phyloP scores from a whole-genome alignment of 176 grass and related monocot species.

The Musa itinerans region DNA sequence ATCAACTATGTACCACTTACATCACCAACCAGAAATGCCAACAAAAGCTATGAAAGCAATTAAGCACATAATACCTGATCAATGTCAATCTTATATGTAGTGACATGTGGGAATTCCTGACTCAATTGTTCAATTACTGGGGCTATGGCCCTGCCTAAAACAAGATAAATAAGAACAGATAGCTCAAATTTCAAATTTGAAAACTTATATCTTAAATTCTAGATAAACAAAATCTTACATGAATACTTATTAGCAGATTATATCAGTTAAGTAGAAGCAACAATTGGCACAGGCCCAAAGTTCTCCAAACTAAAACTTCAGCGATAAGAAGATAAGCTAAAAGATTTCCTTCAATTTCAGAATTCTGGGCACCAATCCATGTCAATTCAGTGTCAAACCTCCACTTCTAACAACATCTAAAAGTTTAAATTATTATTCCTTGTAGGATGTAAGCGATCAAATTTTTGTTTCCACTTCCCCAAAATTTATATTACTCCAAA shows the following conservation, averaged over 20 bases:
- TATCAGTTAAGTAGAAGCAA: neutral
- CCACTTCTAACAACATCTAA: neutral
- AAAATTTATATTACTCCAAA: no score
- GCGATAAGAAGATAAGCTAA: neutral
- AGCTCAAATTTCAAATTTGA: neutral
- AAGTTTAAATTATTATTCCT: neutral
- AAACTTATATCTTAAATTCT: neutral
- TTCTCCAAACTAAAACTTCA: neutral
- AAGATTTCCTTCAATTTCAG: neutral
- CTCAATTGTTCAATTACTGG: slow-evolving; percentile 41
- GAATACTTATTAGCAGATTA: no score
- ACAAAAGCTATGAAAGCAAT: no score
- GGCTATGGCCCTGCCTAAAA: slow-evolving; percentile 32
- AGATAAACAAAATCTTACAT: neutral
- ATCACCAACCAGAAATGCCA: neutral
- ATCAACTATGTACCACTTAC: neutral
- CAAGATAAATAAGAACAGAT: neutral
- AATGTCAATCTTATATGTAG: slow-evolving; percentile 36
- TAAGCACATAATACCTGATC: slow-evolving; percentile 32
- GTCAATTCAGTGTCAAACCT: neutral
- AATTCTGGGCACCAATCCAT: neutral
- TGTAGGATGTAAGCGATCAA: no score
- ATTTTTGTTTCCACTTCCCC: no score
- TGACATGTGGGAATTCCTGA: slow-evolving; percentile 31
- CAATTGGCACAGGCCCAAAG: neutral